Base-by-base conservation (phyloP, 441 rosid species). In the Gossypium schwendimanii region DNA sequence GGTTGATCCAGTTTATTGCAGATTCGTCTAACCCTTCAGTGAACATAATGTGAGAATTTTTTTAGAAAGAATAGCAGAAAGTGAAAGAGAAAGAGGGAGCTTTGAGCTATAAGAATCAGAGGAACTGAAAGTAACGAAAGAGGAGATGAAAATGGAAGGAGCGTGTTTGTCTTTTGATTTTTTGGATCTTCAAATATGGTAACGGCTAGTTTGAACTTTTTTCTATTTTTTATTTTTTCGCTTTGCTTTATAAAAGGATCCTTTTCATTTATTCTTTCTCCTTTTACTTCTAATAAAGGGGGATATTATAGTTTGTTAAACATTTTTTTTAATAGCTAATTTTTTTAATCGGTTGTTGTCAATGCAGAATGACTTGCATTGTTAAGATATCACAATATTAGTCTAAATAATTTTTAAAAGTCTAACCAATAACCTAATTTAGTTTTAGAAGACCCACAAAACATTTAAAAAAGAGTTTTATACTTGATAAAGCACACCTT, bases 1-100 rank as follows among this genome's bases (percentile, higher is more conserved):
- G 87, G 78, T 90, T 91, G 85, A 89, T 81, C 91, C 94, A 92
- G 78, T 82, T 86, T 83, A 90, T 89, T 2, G 81, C 85, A 26
- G 81, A 77, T 72, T 89, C 89, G 68, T 91, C 91, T 66, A 88
- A 60, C 54, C 92, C 86, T 41, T 89, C 87, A 0, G 97, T 87
- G 78, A 83, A 81, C 93, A 55, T 55, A 1, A 87, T 87, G 50
- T 63, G 1, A 6, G 10, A 2, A 36, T 6, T n/a, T 14, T 36
- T 36, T 41, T 11, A 12, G 23, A 55, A 55, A 10, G 61, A 55
- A 55, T 21, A 55, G 31, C 31, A 9, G 50, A 70, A 50, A 4
- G 6, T 6, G 31, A 44, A 14, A 21, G 6, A 12, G 31, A 44
- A 14, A 31, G 55, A 62, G 5, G 6, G 65, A 50, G 73, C 12